Conservation (phyloP, 306 rosid genomes). For the Trifolium fragiferum region DNA sequence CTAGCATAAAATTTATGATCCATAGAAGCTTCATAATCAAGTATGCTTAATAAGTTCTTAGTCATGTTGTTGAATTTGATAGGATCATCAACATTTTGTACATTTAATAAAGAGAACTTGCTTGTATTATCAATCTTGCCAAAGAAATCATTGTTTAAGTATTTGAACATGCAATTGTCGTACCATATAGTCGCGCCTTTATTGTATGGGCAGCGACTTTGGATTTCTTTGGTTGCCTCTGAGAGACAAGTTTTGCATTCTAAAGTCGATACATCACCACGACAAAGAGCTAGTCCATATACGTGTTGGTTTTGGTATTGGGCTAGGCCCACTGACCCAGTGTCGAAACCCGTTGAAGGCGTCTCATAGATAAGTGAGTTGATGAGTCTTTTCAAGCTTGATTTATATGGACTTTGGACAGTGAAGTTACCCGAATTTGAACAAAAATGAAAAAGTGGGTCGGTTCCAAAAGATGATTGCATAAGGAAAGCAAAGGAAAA, state of each 20-base stretch:
- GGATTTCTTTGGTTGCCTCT: slow-evolving; percentile 37
- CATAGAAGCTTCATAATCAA: slow-evolving; percentile 14
- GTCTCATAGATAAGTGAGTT: slow-evolving; percentile 31
- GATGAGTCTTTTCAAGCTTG: slow-evolving; percentile 31
- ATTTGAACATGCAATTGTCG: slow-evolving; percentile 47
- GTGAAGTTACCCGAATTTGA: slow-evolving; percentile 51
- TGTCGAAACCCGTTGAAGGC: slow-evolving; percentile 53
- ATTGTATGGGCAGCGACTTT: slow-evolving; percentile 32
- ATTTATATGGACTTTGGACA: slow-evolving; percentile 31
- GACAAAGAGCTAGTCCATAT: slow-evolving; percentile 50
- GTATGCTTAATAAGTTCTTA: slow-evolving; percentile 27
- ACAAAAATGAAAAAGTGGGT: slow-evolving; percentile 53
- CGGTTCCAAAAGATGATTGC: slow-evolving; percentile 45
- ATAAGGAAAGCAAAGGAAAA: slow-evolving; percentile 32
- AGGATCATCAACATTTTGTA: slow-evolving; percentile 29
- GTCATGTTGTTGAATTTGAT: slow-evolving; percentile 32
- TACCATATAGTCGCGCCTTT: slow-evolving; percentile 48
- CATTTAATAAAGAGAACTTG: slow-evolving; percentile 34
- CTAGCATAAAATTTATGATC: slow-evolving; percentile 38
- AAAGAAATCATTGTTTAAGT: slow-evolving; percentile 46
- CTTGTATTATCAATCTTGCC: slow-evolving; percentile 43
- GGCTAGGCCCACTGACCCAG: slow-evolving; percentile 8
- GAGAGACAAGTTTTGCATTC: slow-evolving; percentile 49
- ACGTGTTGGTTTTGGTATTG: slow-evolving; percentile 1
- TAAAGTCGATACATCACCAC: slow-evolving; percentile 37